phyloP scores from a whole-genome alignment of 1,284 basidiomycete species.

The Kwoniella shivajii region DNA sequence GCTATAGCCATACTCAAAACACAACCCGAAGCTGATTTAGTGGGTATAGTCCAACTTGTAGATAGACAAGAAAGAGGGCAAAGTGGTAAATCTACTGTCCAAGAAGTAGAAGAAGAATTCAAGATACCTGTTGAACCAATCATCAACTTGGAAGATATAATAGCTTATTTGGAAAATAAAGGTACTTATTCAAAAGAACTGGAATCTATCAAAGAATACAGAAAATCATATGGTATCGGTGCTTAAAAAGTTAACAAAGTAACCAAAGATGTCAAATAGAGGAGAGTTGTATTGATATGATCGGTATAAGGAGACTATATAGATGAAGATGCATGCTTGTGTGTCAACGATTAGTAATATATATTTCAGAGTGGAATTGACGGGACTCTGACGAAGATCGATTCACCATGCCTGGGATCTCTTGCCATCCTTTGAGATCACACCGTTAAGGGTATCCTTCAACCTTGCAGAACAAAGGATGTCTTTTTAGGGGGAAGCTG shows the following conservation, averaged over 20 bases:
- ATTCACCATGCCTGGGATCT: too few relatives aligned
- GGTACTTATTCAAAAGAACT: conserved; percentile 67
- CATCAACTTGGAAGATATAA: conserved; percentile 78
- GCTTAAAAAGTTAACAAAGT: neutral
- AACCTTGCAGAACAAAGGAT: conserved; percentile 4
- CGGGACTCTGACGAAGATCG: too few relatives aligned
- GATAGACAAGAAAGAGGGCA: conserved; percentile 86
- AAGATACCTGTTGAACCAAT: conserved; percentile 73
- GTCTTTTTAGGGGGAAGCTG: too few relatives aligned
- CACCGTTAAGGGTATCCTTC: neutral
- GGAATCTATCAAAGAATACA: conserved; percentile 75
- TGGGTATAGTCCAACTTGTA: conserved; percentile 87
- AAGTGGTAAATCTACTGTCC: conserved; percentile 66
- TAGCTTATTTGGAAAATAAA: conserved; percentile 75
- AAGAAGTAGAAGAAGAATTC: conserved; percentile 78
- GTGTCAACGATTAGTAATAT: too few relatives aligned
- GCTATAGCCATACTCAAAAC: conserved; percentile 71
- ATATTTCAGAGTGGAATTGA: too few relatives aligned
- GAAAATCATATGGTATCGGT: conserved; percentile 71
- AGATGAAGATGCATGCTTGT: too few relatives aligned
- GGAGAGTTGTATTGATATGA: too few relatives aligned
- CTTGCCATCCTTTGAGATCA: too few relatives aligned
- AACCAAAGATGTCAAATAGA: too few relatives aligned
- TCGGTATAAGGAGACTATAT: too few relatives aligned
- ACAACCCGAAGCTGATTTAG: conserved; percentile 71